Conservation (phyloP, 2,329 filamentous ascomycete species). For the Acephala macrosclerotiorum region DNA sequence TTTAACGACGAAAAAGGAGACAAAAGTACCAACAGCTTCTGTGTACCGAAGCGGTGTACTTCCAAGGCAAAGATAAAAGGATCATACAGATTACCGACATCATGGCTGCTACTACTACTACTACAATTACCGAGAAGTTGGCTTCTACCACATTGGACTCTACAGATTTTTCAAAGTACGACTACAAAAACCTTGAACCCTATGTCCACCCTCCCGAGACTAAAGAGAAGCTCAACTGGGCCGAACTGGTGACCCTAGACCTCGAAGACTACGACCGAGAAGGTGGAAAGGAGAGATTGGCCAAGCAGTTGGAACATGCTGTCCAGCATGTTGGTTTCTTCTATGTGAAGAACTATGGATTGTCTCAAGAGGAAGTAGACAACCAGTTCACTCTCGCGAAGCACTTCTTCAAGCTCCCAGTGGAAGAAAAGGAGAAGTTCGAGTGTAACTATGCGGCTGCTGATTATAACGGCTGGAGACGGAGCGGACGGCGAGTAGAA, state of each 20-base stretch:
- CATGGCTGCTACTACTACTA: constrained; percentile 9
- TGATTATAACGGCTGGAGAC: constrained; percentile 64
- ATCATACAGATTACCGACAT: background rate
- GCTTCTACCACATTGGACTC: constrained; percentile 9
- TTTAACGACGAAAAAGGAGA: background rate
- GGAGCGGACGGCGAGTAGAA: constrained; percentile 46
- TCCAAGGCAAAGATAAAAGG: background rate
- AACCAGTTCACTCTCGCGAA: constrained; percentile 67
- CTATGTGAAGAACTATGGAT: constrained; percentile 68
- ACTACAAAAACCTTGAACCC: constrained; percentile 44
- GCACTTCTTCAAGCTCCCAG: constrained; percentile 62
- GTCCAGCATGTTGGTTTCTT: constrained; percentile 63
- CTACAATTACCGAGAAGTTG: constrained; percentile 7
- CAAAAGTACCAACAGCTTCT: background rate
- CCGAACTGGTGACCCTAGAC: constrained; percentile 62
- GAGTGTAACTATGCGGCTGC: constrained; percentile 57
- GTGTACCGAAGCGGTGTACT: background rate
- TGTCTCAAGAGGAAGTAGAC: constrained; percentile 66
- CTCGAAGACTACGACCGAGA: constrained; percentile 55
- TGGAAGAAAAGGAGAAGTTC: constrained; percentile 66
- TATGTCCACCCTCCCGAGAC: constrained; percentile 56
- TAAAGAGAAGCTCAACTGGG: constrained; percentile 54
- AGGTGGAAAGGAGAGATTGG: constrained; percentile 58
- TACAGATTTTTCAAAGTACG: constrained; percentile 33
- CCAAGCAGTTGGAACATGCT: constrained; percentile 60